phyloP scores from a whole-genome alignment of 202 grass and related monocot genomes.

The Miscanthus sacchariflorus region DNA sequence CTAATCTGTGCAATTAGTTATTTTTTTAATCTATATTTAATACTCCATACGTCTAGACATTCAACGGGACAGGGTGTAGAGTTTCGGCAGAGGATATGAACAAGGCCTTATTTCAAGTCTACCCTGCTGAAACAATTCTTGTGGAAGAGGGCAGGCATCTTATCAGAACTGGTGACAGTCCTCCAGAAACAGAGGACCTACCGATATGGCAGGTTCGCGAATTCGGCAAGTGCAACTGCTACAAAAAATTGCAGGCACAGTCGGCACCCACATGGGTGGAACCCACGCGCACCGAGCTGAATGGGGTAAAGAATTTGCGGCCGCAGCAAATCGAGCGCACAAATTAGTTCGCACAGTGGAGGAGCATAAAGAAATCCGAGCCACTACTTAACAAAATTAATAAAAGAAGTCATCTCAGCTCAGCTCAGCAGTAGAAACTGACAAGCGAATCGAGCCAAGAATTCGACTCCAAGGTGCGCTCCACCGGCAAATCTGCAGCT shows the following conservation, averaged over 20 bases:
- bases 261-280: constrained; percentile 27
- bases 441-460: background rate
- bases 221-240: constrained; percentile 28
- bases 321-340: constrained; percentile 21
- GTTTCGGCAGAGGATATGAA: too few relatives aligned
- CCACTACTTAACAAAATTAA: background rate
- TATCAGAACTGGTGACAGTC: constrained; percentile 16
- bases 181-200: background rate
- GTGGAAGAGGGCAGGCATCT: constrained; percentile 9
- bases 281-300: constrained; percentile 39
- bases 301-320: background rate
- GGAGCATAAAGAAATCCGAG: background rate
- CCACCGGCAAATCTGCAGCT: constrained; percentile 16
- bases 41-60: too few relatives aligned
- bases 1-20: too few relatives aligned
- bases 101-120: background rate
- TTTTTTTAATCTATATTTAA: too few relatives aligned
- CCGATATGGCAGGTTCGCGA: constrained; percentile 16
- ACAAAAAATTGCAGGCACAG: constrained; percentile 36
- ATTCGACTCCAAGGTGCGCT: background rate
- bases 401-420: background rate
- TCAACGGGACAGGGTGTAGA: too few relatives aligned
- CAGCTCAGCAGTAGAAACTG: background rate
- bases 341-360: background rate
- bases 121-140: background rate